Base-by-base conservation (phyloP, 371 early-diverging fungal species). In the Smittium mucronatum region DNA sequence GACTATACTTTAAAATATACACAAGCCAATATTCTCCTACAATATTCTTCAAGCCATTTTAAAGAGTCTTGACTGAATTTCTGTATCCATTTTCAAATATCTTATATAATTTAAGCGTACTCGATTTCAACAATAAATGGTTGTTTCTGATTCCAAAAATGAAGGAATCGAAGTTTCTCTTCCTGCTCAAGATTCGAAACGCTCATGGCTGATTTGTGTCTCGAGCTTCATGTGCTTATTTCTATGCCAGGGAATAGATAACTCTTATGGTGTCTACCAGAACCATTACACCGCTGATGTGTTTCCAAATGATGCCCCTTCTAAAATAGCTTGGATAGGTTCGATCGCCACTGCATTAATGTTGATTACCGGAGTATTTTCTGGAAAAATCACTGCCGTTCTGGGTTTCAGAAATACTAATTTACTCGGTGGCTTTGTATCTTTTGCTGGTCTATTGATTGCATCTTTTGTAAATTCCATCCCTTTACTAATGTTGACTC, bases 401-500 rank as follows among this genome's bases (percentile, higher is more conserved):
- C 81, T 84, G 34, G 87, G 86, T 2, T 81, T 81, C 34, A 77
- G 87, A 66, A 67, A 81, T n/a, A 81, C 86, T 2, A 83, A 85
- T 73, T 79, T 76, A 0, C 74, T 83, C 8, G 89, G 89, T 0
- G 81, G 86, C 1, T 32, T 84, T 1, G 34, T 85, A 11, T 72
- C 82, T 33, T 81, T 85, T 0, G 69, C 78, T 0, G 84, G 86
- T 1, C 70, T 86, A 34, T 82, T 89, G 34, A 69, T 67, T 71
- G 64, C 86, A 76, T 63, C 87, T 80, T 78, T 85, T 81, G 80
- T 81, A 82, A 36, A 83, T 77, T 2, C 74, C 76, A 69, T 78
- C 82, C 28, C 82, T 82, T 85, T 83, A 83, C 72, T 89, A 2
- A 87, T 85, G 70, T 67, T 90, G 2, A 83, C 88, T 0, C 89